Percentiles rank a stretch among this genome's conserved stretches.
Conservation (phyloP, 179 eudicot species). For the Drosera spatulata region DNA sequence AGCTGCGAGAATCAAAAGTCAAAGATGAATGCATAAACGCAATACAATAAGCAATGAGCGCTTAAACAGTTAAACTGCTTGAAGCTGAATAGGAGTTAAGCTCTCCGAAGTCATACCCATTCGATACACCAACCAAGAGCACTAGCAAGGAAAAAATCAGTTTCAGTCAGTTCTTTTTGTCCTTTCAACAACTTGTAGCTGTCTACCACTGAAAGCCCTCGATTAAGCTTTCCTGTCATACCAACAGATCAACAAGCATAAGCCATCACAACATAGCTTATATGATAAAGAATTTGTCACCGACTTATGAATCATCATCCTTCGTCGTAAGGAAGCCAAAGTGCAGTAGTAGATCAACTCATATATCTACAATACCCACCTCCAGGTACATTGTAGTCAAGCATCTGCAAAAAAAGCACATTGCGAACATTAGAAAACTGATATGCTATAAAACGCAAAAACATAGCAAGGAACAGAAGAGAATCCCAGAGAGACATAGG, state of each 20-base stretch:
- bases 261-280: background rate
- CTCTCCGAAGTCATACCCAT: constrained; percentile 45
- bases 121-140: constrained; percentile 96
- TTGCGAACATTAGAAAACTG: background rate
- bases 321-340: too few species aligned
- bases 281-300: too few species aligned
- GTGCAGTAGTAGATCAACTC: background rate
- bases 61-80: background rate
- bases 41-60: background rate
- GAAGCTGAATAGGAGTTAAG: background rate
- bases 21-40: background rate
- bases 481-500: background rate
- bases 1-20: constrained; percentile 32
- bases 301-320: too few species aligned
- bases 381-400: constrained; percentile 93
- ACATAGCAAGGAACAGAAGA: background rate
- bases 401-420: constrained; percentile 46
- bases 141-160: constrained; percentile 62
- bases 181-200: constrained; percentile 65
- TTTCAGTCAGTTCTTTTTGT: constrained; percentile 48
- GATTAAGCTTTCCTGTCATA: constrained; percentile 65
- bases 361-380: constrained; percentile 24
- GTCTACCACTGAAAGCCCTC: constrained; percentile 84
- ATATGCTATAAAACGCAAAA: background rate
- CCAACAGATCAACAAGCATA: constrained; percentile 6